These are phyloP conservation scores for Schizochytrium sp. DNA, from an alignment of 108 stramenopile genomes.

Conservation along the genomic window DNA sequence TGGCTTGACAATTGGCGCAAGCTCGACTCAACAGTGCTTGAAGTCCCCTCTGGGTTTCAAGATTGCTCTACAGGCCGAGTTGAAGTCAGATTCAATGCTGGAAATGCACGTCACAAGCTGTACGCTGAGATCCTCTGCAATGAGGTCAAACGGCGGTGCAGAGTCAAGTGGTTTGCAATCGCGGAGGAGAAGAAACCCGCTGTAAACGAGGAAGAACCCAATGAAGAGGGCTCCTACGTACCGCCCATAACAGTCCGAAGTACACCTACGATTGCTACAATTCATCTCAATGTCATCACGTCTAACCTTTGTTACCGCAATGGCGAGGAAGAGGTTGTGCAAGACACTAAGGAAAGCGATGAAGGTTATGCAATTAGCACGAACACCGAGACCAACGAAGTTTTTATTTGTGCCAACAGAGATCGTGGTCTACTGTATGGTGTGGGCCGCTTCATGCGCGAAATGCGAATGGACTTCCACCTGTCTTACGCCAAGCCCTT, in stretches of 20 bases:
- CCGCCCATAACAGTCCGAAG: neutral
- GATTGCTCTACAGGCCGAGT: neutral
- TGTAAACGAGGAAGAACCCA: neutral
- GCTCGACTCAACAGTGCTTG: slow-evolving; percentile 18
- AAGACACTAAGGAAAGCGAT: neutral
- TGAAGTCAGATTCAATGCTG: neutral
- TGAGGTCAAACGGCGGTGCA: neutral
- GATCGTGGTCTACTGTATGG: slow-evolving; percentile 49
- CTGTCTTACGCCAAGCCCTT: slow-evolving; percentile 58
- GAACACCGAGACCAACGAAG: neutral
- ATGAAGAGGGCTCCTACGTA: neutral
- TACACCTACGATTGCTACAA: neutral
- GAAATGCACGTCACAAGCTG: neutral
- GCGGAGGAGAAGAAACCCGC: neutral
- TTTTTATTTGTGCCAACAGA: neutral
- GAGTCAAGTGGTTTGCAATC: neutral
- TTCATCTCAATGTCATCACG: neutral
- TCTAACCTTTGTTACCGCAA: too few relatives aligned
- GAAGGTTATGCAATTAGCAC: slow-evolving; percentile 1
- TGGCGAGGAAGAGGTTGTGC: neutral
- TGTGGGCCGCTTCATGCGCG: slow-evolving; percentile 39
- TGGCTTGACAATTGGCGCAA: slow-evolving; percentile 52
- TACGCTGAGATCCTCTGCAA: slow-evolving; percentile 10
- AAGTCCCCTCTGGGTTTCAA: slow-evolving; percentile 25
- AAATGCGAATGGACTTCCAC: slow-evolving; percentile 45